Base-by-base conservation (phyloP, 805 yeast genomes). In the Candida piceae region DNA sequence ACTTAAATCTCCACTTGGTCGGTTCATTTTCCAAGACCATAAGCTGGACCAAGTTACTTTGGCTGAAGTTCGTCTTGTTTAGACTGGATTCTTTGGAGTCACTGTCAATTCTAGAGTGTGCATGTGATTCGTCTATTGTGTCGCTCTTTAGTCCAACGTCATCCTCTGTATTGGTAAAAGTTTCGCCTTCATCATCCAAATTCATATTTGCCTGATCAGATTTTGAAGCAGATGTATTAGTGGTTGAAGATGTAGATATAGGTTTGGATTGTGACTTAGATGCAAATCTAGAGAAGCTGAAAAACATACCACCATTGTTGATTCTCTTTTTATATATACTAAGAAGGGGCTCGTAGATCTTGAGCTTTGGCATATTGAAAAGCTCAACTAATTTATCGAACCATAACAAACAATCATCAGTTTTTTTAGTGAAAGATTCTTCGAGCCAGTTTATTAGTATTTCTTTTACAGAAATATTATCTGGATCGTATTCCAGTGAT, bases 1-100 rank as follows among this genome's bases (percentile, higher is more conserved):
- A 47, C 42, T 74, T 74, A 55, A 79, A 78, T 42, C 63, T 67
- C 82, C 82, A 77, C 32, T 65, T 64, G 1, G 77, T 67, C 4
- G 80, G 73, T 44, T 80, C 80, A 39, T 72, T 74, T 40, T 71
- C 70, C 16, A 57, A 41, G 32, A 57, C 62, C 43, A 58, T 48
- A 17, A 53, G 17, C 29, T 53, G 52, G 7, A 48, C 38, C 21
- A 41, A 25, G 6, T 38, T 34, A 18, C 42, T 8, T 10, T 41
- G 44, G 3, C 39, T 29, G 13, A 33, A 13, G 13, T 27, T 36
- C 7, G 31, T 31, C 25, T 33, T 41, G 3, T 21, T 30, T 2
- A 20, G 24, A 11, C 33, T 16, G 16, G 30, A 37, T 16, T 20
- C 27, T 6, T 10, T 17, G 7, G 40, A 31, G 25, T 29, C 43